These are phyloP conservation scores for Meripilus lineatus DNA, from an alignment of 1,284 basidiomycete genomes.

Conservation along the genomic window DNA sequence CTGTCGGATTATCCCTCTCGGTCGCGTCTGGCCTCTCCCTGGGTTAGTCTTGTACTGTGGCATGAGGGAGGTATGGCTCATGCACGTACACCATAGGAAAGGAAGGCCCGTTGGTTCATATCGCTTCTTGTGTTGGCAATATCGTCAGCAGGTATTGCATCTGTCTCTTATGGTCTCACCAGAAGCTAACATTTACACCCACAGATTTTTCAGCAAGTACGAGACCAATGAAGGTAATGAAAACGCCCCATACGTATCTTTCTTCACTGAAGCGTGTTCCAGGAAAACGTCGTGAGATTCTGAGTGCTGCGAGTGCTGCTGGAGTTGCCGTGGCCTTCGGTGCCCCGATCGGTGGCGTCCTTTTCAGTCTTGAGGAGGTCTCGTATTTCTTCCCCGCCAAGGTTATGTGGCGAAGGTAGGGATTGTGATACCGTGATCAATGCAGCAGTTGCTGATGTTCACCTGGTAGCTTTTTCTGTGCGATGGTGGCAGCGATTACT, in stretches of 20 bases:
- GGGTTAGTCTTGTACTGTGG: conserved; percentile 36
- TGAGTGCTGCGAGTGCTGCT: conserved; percentile 90
- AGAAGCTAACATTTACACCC: neutral
- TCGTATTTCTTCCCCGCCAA: conserved; percentile 96
- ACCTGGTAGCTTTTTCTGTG: conserved; percentile 83
- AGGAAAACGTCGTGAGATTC: conserved; percentile 88
- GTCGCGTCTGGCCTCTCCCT: conserved; percentile 89
- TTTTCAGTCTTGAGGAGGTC: conserved; percentile 92
- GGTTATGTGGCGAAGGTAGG: conserved; percentile 90
- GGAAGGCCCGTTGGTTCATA: conserved; percentile 97
- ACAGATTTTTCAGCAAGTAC: conserved; percentile 72
- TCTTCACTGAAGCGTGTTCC: conserved; percentile 1
- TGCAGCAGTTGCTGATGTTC: neutral
- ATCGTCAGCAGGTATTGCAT: conserved; percentile 68
- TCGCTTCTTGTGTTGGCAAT: conserved; percentile 92
- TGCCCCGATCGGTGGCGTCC: conserved; percentile 88
- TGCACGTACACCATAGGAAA: conserved; percentile 45
- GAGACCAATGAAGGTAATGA: conserved; percentile 93
- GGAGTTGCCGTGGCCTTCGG: conserved; percentile 92
- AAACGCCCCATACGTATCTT: conserved; percentile 11
- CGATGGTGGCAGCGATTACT: conserved; percentile 89
- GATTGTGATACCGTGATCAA: neutral
- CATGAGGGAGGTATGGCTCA: conserved; percentile 13
- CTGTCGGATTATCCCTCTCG: conserved; percentile 83
- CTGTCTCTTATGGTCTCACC: neutral